Evolutionary conservation across 305 asterid species (phyloP), one percentile per base, ranked within the genome.

Genomic region (Rubia tinctorum): DNA sequence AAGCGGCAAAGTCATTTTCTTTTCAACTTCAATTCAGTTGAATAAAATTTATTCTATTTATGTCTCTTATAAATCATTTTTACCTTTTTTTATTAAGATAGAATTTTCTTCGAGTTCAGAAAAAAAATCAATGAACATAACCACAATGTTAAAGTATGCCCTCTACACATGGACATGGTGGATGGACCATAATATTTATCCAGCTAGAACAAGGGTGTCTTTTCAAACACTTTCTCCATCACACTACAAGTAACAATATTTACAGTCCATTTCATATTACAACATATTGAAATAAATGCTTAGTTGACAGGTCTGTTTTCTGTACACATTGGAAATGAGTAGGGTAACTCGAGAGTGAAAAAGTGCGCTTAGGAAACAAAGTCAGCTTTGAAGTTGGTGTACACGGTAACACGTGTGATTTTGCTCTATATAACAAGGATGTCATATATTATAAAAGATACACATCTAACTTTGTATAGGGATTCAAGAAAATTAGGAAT

Each of bases 321-420:
- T 23, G 13, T 60, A 2, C 7, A 11, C 45, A 12, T 23, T 56
- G 93, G 97, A 30, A 88, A 81, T 18, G 64, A 82, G n/a, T 78
- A 79, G 82, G 65, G 51, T 62, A 66, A 78, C 22, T 78, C 68
- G 71, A 80, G 61, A 76, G 80, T 58, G 0, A 47, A 37, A 34
- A 78, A 49, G 20, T 87, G 89, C 53, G 39, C 43, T 14, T 45
- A 70, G n/a, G 56, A 75, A 76, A 81, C 18, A 59, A 77, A 59
- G 55, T 88, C 93, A 7, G 66, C 86, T 13, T 22, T 34, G 2
- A 90, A 88, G 6, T 47, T 83, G 6, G 17, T 39, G 34, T 81
- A 73, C 68, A 76, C 42, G 20, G 77, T 72, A 4, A 69, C 71
- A 20, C 55, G 0, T 27, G 64, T 59, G 64, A 59, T 30, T 20